phyloP scores from a whole-genome alignment of 331 rosid genomes.

The Quercus lobata region DNA sequence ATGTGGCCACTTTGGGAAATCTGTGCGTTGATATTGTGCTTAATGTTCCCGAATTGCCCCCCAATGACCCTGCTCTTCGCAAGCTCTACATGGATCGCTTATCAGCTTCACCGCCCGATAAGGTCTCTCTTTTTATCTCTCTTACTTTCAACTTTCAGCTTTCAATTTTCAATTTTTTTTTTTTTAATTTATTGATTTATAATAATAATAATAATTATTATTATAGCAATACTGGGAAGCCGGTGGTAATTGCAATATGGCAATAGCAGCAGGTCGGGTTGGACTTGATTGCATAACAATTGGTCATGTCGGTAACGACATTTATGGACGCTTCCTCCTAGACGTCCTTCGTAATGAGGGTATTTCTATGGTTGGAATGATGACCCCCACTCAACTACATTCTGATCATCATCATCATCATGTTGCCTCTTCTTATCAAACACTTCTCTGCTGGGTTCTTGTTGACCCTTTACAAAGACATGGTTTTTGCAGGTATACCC shows the following conservation, averaged over 20 bases:
- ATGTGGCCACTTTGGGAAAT: conserved; percentile 83
- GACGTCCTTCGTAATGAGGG: conserved; percentile 84
- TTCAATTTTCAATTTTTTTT: too few relatives aligned
- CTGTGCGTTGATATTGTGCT: conserved; percentile 93
- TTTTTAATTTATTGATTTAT: too few relatives aligned
- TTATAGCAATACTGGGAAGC: conserved; percentile 91
- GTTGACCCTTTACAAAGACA: conserved; percentile 89
- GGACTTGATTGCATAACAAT: conserved; percentile 69
- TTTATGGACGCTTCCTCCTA: conserved; percentile 75
- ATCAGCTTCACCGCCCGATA: conserved; percentile 73
- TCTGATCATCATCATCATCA: conserved; percentile 22
- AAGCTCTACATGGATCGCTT: conserved; percentile 70
- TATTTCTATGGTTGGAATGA: conserved; percentile 65
- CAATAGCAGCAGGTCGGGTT: conserved; percentile 88
- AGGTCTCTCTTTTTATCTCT: conserved; percentile 37
- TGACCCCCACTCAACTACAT: too few relatives aligned
- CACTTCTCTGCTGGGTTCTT: conserved; percentile 95
- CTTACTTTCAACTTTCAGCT: too few relatives aligned
- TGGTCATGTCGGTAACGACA: conserved; percentile 87
- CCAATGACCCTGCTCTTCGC: conserved; percentile 48
- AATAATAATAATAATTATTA: neutral
- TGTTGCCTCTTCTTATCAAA: conserved; percentile 41
- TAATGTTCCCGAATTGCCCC: conserved; percentile 76
- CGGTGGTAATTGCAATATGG: conserved; percentile 93
- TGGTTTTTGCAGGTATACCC: conserved; percentile 81